Percentiles rank a stretch among this genome's conserved stretches.
These are phyloP conservation scores for Xylariaceae sp. DNA, from an alignment of 2,329 filamentous ascomycete genomes.

Conservation along the genomic window DNA sequence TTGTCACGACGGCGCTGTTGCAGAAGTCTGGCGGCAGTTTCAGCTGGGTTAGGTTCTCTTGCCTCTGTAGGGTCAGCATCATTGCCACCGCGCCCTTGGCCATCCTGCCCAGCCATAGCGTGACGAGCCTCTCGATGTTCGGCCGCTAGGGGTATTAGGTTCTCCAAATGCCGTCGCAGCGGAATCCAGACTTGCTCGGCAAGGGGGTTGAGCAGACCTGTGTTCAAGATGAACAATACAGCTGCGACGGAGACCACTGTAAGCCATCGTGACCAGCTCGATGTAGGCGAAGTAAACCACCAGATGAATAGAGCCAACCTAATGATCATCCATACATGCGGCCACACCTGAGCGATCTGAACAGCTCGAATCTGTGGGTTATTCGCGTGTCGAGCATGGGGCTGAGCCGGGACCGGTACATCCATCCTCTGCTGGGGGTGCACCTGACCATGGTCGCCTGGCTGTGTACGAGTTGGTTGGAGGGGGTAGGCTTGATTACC, in stretches of 20 bases:
- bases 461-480: constrained; percentile 24
- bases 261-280: constrained; percentile 59
- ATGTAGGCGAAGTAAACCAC: constrained; percentile 60
- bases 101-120: constrained; percentile 27
- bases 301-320: constrained; percentile 60
- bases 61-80: constrained; percentile 28
- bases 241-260: constrained; percentile 53
- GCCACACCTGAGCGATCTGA: constrained; percentile 47
- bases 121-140: constrained; percentile 23
- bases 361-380: constrained; percentile 36
- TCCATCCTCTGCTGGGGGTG: constrained; percentile 29
- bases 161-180: constrained; percentile 57
- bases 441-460: constrained; percentile 26
- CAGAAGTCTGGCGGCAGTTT: constrained; percentile 54
- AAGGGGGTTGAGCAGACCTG: constrained; percentile 55
- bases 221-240: constrained; percentile 58
- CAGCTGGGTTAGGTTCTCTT: constrained; percentile 41
- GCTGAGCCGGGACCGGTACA: constrained; percentile 28
- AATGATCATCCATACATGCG: constrained; percentile 61
- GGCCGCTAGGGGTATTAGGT: constrained; percentile 54
- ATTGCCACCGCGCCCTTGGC: constrained; percentile 27
- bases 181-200: constrained; percentile 56
- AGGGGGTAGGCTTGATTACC: constrained; percentile 16
- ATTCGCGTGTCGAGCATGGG: constrained; percentile 28
- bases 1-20: constrained; percentile 45